Conservation (phyloP, 371 early-diverging fungal species). For the Saksenaea vasiformis region DNA sequence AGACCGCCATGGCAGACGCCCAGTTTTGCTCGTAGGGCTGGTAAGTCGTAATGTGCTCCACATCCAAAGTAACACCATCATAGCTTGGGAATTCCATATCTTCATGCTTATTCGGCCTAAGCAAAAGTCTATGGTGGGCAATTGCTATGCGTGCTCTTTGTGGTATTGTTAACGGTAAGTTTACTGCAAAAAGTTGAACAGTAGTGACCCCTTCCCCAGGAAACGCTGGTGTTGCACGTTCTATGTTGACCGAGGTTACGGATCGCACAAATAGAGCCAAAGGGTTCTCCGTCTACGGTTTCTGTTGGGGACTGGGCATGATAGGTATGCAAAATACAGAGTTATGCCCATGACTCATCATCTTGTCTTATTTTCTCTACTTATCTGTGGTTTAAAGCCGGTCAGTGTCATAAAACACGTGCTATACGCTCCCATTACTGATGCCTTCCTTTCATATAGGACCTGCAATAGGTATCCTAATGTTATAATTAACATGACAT, state of each 20-base stretch:
- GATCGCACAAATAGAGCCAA: conserved; percentile 66
- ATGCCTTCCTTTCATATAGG: not conserved
- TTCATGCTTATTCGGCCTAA: conserved; percentile 66
- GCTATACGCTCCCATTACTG: not conserved
- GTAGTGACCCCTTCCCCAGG: not conserved
- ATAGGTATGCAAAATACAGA: conserved; percentile 11
- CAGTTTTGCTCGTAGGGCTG: conserved; percentile 77
- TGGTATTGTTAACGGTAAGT: conserved; percentile 63
- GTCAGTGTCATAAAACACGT: not conserved
- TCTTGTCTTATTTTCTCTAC: not conserved
- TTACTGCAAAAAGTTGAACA: not conserved
- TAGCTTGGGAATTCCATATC: conserved; percentile 60
- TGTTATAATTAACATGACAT: conserved; percentile 1
- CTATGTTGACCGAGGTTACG: conserved; percentile 78
- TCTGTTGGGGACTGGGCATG: conserved; percentile 48
- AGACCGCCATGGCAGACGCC: conserved; percentile 77
- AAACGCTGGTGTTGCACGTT: conserved; percentile 76
- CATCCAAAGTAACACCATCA: not conserved
- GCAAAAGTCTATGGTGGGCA: conserved; percentile 58
- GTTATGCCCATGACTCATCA: not conserved
- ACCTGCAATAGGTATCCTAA: not conserved
- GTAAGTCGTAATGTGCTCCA: not conserved
- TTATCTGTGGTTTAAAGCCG: not conserved
- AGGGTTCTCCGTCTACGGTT: conserved; percentile 56
- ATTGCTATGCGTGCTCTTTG: conserved; percentile 57